Conservation (phyloP, 2,329 filamentous ascomycete species). For the Waltergamsia citrina region DNA sequence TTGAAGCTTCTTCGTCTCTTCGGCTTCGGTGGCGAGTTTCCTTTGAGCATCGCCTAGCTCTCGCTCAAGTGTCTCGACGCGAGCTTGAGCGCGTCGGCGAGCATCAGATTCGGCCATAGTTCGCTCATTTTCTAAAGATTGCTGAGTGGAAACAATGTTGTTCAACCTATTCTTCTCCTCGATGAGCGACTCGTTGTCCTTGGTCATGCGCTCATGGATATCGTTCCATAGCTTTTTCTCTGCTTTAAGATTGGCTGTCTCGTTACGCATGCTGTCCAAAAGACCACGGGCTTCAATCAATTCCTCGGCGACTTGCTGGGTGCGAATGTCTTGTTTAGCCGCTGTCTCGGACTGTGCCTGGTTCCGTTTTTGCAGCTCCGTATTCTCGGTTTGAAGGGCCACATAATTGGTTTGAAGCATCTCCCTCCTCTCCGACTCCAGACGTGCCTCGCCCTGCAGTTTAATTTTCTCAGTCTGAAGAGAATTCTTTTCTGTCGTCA, state of each 20-base stretch:
- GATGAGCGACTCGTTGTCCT: constrained; percentile 76
- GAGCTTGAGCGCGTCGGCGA: constrained; percentile 68
- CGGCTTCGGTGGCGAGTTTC: constrained; percentile 72
- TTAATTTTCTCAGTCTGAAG: constrained; percentile 77
- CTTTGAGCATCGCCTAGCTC: constrained; percentile 73
- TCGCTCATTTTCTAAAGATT: constrained; percentile 85
- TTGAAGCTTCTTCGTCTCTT: constrained; percentile 75
- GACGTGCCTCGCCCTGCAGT: constrained; percentile 68
- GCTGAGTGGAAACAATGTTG: constrained; percentile 71
- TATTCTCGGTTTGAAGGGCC: constrained; percentile 76
- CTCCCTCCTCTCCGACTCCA: constrained; percentile 76
- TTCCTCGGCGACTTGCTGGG: constrained; percentile 88
- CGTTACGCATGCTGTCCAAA: constrained; percentile 79
- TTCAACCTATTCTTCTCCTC: constrained; percentile 82
- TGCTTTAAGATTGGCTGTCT: constrained; percentile 86
- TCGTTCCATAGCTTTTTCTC: constrained; percentile 93
- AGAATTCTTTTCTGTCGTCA: constrained; percentile 73
- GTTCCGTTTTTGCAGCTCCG: constrained; percentile 75
- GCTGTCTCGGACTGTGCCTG: constrained; percentile 70
- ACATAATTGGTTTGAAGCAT: constrained; percentile 84
- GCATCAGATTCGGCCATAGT: constrained; percentile 76
- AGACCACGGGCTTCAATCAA: constrained; percentile 76
- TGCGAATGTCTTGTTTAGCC: constrained; percentile 81
- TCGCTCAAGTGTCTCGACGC: constrained; percentile 68
- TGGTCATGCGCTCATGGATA: constrained; percentile 78